Base-by-base conservation (phyloP, 2,329 filamentous ascomycete genomes). In the Cytospora piceae region DNA sequence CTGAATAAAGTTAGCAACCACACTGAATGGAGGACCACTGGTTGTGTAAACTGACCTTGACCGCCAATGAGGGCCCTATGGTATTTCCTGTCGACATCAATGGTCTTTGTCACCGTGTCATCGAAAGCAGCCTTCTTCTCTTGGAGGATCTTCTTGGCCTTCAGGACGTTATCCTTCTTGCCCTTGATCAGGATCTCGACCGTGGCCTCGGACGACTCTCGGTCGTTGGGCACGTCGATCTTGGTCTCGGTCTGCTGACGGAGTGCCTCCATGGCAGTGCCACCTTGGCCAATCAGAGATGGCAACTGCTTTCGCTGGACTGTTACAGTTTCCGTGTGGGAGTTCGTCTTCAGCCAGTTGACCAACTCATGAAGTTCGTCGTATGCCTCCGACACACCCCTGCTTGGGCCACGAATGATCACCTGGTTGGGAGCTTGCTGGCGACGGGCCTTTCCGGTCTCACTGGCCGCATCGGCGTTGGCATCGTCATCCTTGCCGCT, bases 21-120 rank as follows among this genome's bases (percentile, higher is more conserved):
- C 12, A 52, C 15, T 12, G 11, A 52, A 39, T 42, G 12, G 31
- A 24, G 15, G 1, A 34, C 42, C 52, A 22, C 5, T 51, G 51
- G 32, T 32, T 34, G n/a, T 15, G 42, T 6, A 57, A 72, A 81
- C 91, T 80, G 85, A 94, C 93, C 95, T 75, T 91, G 91, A 70
- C 89, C 83, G 68, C 95, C 95, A 77, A 99, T 99, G 69, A 99
- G 83, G 62, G 90, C 87, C 78, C 90, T 89, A 80, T 99, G 95
- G 78, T 95, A 88, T 82, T 96, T 97, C 81, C 93, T 92, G 71
- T 98, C 94, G n/a, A 99, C 88, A 39, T 96, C 91, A 58, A 99
- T 82, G 15, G 88, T 93, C 80, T 90, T 89, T 20, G 89, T 87
- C 59, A 97, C 84, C n/a, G 92, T 97, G 70, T 95, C 89, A 73